Conservation (phyloP, 441 rosid genomes). For the Oxalis stricta region DNA sequence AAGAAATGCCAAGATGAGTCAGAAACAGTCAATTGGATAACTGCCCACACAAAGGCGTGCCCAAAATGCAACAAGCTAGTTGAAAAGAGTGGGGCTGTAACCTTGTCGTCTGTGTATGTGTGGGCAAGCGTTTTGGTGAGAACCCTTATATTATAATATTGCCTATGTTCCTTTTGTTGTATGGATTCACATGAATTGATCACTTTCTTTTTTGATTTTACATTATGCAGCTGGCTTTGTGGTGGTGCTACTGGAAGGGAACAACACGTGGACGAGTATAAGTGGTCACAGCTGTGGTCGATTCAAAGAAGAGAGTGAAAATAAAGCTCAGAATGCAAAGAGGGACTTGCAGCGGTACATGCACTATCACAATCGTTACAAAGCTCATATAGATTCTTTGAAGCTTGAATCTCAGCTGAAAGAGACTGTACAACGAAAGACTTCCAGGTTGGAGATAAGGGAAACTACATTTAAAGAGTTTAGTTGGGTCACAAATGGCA, state of each 20-base stretch:
- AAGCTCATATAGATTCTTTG: constrained; percentile 55
- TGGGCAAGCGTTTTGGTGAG: constrained; percentile 59
- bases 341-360: constrained; percentile 35
- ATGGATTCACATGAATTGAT: too few species aligned
- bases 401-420: constrained; percentile 46
- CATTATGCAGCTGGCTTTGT: constrained; percentile 64
- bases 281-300: constrained; percentile 52
- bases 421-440: constrained; percentile 22
- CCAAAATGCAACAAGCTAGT: constrained; percentile 61
- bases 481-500: constrained; percentile 44
- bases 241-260: constrained; percentile 53
- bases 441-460: constrained; percentile 26
- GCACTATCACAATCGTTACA: constrained; percentile 55
- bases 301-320: constrained; percentile 29
- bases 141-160: too few species aligned
- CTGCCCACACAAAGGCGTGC: constrained; percentile 63
- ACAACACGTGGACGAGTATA: constrained; percentile 36
- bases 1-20: constrained; percentile 68
- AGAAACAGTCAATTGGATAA: constrained; percentile 54
- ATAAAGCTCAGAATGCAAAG: constrained; percentile 28
- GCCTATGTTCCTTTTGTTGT: too few species aligned
- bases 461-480: constrained; percentile 35
- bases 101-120: constrained; percentile 54
- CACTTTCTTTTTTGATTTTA: neutral
- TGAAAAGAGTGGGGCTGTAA: constrained; percentile 85